Evolutionary conservation across 768 basidiomycete species (phyloP), one percentile per base, ranked within the genome.

Genomic region (Suillus brevipes): DNA sequence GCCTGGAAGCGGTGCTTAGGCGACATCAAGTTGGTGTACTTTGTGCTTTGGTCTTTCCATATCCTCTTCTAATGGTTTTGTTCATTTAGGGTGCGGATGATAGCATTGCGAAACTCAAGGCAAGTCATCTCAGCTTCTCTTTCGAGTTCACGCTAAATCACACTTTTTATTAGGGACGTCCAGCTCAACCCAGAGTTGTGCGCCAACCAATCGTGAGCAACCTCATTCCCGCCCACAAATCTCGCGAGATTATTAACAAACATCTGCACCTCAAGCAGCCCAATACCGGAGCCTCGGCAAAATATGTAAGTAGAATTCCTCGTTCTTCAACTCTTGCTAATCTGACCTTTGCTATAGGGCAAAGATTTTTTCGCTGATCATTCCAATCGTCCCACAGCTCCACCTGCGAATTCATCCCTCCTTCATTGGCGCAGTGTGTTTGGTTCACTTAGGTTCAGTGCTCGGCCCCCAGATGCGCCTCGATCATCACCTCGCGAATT

Each of bases 1-100:
- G 94, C 69, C 85, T 82, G 10, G 86, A 87, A 75, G 59, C 14
- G 2, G 59, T 6, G 6, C 36, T 60, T 3, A 3, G 3, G 28
- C 28, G 28, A 3, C 3, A 28, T 28, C 28, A 28, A 28, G 28
- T 28, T 28, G 28, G 28, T 28, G 28, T 3, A 28, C 28, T 28
- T 28, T 28, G 28, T 18, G 7, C 16, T 31, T 52, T 28, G 28
- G 1, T 52, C 13, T 40, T 31, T 4, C 12, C 13, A 2, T 25
- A 0, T 50, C 40, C 28, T 28, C 16, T 25, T 28, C 25, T 25
- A 25, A 50, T 12, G 5, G 13, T 12, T 52, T 52, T 8, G 16
- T 0, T 31, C 23, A 1, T 31, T 52, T 12, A 52, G 50, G 16
- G 28, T 52, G 50, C 14, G 10, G 4, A 16, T 52, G 14, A 52